A percentile compares a stretch with the other conserved stretches of the same genome.
These are phyloP conservation scores for Euphrasia arctica DNA, from an alignment of 305 asterid genomes.

Conservation along the genomic window DNA sequence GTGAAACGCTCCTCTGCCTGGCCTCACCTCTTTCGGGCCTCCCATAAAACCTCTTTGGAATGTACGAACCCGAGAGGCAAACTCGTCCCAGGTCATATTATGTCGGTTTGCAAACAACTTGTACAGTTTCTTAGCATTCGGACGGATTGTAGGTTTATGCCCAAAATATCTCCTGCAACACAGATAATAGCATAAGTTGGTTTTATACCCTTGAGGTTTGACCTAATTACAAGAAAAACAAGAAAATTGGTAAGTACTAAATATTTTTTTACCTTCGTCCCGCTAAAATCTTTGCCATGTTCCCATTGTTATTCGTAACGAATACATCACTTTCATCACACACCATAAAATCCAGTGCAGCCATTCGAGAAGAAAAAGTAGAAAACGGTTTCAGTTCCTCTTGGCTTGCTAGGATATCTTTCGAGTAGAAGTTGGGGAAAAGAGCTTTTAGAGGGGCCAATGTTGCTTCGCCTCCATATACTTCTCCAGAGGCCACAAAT, in stretches of 20 bases:
- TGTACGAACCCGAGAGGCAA: conserved; percentile 45
- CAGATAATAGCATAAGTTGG: conserved; percentile 3
- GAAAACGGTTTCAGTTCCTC: conserved; percentile 77
- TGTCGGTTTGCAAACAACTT: conserved; percentile 52
- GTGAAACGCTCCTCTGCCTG: conserved; percentile 92
- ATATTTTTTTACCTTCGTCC: conserved; percentile 69
- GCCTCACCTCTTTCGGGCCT: conserved; percentile 78
- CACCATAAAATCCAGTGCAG: conserved; percentile 89
- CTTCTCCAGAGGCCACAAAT: conserved; percentile 97
- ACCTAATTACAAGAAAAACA: too few relatives aligned
- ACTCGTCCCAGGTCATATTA: conserved; percentile 78
- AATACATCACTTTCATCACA: conserved; percentile 96
- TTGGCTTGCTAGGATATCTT: conserved; percentile 66
- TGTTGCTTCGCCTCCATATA: conserved; percentile 86
- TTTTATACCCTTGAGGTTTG: not conserved
- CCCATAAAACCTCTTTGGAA: conserved; percentile 92
- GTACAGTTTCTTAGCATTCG: conserved; percentile 80
- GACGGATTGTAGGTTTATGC: conserved; percentile 96
- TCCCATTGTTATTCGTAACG: conserved; percentile 95
- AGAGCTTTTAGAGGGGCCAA: conserved; percentile 88
- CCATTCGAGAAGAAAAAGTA: conserved; percentile 85
- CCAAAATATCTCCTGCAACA: conserved; percentile 91
- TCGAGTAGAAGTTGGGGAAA: conserved; percentile 86
- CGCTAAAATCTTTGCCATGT: conserved; percentile 96
- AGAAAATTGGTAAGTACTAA: not conserved